These are phyloP conservation scores for Solanum aculeatissimum DNA, from an alignment of 305 asterid species.

Conservation along the genomic window DNA sequence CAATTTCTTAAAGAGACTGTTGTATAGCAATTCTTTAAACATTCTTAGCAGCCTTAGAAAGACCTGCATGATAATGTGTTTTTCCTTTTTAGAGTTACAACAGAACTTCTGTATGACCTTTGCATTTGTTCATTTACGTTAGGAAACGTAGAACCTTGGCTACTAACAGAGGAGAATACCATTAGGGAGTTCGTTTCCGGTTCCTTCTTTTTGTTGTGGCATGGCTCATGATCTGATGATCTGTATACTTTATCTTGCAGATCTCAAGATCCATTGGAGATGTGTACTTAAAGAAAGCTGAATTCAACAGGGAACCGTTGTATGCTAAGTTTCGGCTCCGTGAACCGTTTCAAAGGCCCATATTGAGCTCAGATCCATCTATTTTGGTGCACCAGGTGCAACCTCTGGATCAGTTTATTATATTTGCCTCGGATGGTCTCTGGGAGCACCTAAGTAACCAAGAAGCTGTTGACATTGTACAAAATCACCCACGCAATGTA, in stretches of 20 bases:
- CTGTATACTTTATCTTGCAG: constrained; percentile 23
- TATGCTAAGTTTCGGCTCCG: constrained; percentile 65
- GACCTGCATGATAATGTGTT: not conserved
- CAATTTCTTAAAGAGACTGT: not conserved
- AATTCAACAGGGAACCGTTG: constrained; percentile 81
- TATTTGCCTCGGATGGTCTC: constrained; percentile 86
- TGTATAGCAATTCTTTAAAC: not conserved
- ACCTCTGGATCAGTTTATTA: constrained; percentile 66
- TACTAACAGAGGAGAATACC: not conserved
- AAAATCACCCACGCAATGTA: constrained; percentile 55
- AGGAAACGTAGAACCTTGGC: not conserved
- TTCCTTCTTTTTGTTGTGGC: not conserved
- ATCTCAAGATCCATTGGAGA: constrained; percentile 88
- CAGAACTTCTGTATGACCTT: not conserved
- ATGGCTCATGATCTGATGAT: not conserved
- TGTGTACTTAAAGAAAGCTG: constrained; percentile 65
- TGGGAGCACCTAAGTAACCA: constrained; percentile 92
- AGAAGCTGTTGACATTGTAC: constrained; percentile 80
- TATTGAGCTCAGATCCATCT: constrained; percentile 73
- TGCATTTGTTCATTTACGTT: not conserved
- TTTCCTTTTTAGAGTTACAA: not conserved
- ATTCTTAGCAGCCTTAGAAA: not conserved
- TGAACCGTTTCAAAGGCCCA: constrained; percentile 61
- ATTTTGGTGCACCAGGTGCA: constrained; percentile 53
- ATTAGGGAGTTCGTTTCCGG: not conserved